Evolutionary conservation across 441 rosid genomes (phyloP), one percentile per base, ranked within the genome.

Genomic region (Populus hybrid): DNA sequence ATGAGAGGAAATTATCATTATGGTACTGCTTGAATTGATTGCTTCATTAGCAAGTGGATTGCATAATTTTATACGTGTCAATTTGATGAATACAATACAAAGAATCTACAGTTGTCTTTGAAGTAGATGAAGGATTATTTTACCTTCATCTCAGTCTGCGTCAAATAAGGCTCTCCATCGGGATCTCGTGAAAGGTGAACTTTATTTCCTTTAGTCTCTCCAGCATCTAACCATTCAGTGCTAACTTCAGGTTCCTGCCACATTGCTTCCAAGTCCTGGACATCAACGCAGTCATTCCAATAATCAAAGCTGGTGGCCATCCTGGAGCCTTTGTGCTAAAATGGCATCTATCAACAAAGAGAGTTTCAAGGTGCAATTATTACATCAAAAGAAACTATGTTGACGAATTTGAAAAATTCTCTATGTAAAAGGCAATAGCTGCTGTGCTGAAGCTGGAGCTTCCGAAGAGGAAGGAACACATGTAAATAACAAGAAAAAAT

Each of bases 171-270:
- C 77, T 95, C 90, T 3, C 99, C 99, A 77, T 93, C 97, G 66
- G 97, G 97, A 90, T 95, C 99, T 79, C 97, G 87, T 11, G 99
- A 95, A 74, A 95, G 87, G 73, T 91, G 97, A 86, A 95, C 90
- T 78, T 87, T 93, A 72, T 90, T 94, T 23, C 91, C 97, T 85
- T 67, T 83, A 63, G 89, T 81, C 86, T 95, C 99, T 54, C 99
- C 98, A 77, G 89, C 97, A 73, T 88, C 90, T 73, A 90, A 57
- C 99, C 99, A 96, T 80, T 96, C 97, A 63, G 84, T 85, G 75
- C 88, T 84, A 50, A 96, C 95, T 26, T 89, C 91, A 79, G 92
- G 91, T 71, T 86, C 87, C 81, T 79, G 67, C 99, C 98, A 94
- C 99, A 96, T 92, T 73, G 87, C 93, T 78, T 90, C 91, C 87